Percentiles rank a stretch among this genome's conserved stretches.
phyloP scores from a whole-genome alignment of 108 stramenopile genomes.

The Seminavis robusta region DNA sequence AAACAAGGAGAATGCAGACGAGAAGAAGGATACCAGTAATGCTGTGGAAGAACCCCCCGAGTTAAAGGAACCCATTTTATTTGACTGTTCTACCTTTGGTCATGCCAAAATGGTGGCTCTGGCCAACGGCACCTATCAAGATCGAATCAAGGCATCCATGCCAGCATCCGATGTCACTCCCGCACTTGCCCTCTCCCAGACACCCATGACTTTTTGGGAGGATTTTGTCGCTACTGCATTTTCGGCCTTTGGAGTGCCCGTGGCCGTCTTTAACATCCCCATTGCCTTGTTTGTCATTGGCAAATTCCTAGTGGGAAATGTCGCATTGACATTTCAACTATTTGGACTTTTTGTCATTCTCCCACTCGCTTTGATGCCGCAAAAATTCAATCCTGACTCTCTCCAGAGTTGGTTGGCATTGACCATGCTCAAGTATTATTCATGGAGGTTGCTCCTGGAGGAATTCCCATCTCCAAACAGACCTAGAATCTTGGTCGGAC shows the following conservation, averaged over 20 bases:
- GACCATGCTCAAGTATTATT: slow-evolving; percentile 34
- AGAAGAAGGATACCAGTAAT: neutral
- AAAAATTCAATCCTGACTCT: slow-evolving; percentile 16
- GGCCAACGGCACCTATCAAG: slow-evolving; percentile 33
- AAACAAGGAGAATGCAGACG: too few relatives aligned
- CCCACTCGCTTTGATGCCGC: slow-evolving; percentile 35
- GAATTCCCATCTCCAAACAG: slow-evolving; percentile 6
- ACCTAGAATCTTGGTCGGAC: slow-evolving; percentile 32
- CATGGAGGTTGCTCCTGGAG: slow-evolving; percentile 30
- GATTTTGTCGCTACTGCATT: slow-evolving; percentile 17
- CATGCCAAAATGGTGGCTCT: slow-evolving; percentile 10
- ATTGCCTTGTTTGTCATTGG: slow-evolving; percentile 23
- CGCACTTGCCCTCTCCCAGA: neutral
- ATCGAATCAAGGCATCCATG: slow-evolving; percentile 8
- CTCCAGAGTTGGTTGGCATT: slow-evolving; percentile 30
- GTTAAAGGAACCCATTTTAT: slow-evolving; percentile 9
- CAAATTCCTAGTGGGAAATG: slow-evolving; percentile 29
- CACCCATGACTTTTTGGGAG: slow-evolving; percentile 25
- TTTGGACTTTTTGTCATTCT: slow-evolving; percentile 16
- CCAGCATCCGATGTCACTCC: slow-evolving; percentile 7
- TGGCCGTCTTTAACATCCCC: slow-evolving; percentile 38
- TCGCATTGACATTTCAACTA: slow-evolving; percentile 17
- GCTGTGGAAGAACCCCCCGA: too few relatives aligned
- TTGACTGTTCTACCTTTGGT: slow-evolving; percentile 22
- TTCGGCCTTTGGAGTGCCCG: slow-evolving; percentile 37